A percentile compares a stretch with the other conserved stretches of the same genome.
Evolutionary conservation across 2,329 filamentous ascomycete species (phyloP).

Genomic region (Talaromyces albobiverticillius): DNA sequence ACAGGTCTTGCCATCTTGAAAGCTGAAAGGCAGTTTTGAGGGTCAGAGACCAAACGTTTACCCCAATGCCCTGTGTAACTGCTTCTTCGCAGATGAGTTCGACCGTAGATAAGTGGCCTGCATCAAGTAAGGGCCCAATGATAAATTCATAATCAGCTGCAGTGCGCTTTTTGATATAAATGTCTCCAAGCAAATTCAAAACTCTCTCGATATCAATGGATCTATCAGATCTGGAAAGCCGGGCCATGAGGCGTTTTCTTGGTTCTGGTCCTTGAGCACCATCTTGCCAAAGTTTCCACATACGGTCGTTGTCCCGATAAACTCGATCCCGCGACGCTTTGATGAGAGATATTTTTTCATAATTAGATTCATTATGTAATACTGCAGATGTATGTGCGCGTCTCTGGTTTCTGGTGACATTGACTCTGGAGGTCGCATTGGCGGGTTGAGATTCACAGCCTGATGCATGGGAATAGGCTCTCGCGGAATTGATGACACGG

Average conservation of each 20-base stretch:
- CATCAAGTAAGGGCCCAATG: constrained; percentile 42
- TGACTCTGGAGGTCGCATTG: background rate
- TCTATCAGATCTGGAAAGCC: constrained; percentile 38
- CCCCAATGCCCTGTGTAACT: constrained; percentile 21
- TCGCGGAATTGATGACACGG: constrained; percentile 19
- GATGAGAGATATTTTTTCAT: background rate
- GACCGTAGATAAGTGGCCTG: constrained; percentile 38
- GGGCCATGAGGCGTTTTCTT: constrained; percentile 31
- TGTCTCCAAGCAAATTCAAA: constrained; percentile 45
- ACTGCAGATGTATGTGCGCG: constrained; percentile 1
- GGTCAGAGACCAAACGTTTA: constrained; percentile 27
- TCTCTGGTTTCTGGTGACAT: background rate
- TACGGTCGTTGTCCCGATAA: constrained; percentile 32
- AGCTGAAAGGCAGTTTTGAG: constrained; percentile 30
- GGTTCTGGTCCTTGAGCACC: constrained; percentile 27
- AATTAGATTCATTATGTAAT: background rate
- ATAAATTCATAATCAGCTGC: constrained; percentile 45
- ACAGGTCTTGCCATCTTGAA: constrained; percentile 31
- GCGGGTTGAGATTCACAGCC: background rate
- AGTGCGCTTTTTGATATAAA: constrained; percentile 36
- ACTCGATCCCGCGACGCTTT: constrained; percentile 1
- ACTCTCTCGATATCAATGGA: constrained; percentile 41
- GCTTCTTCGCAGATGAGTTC: constrained; percentile 43
- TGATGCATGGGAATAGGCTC: constrained; percentile 13
- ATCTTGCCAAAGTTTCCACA: constrained; percentile 41